Percentiles rank a stretch among this genome's conserved stretches.
Evolutionary conservation across 306 rosid genomes (phyloP).

Genomic region (Argentina anserina): DNA sequence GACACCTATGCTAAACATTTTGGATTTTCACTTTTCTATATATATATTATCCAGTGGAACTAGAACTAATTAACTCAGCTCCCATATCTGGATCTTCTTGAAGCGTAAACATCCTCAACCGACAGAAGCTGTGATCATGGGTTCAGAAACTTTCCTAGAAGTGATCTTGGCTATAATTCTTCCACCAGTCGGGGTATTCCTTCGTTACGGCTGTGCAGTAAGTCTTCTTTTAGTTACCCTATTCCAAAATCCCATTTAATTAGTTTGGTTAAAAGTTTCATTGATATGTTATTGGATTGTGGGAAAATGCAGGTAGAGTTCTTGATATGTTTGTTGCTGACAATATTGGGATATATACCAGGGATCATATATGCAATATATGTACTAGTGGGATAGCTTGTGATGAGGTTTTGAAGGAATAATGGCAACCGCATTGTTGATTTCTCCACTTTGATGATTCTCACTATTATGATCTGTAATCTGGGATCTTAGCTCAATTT

Average conservation of each 20-base stretch:
- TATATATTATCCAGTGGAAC: background rate
- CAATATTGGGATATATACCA: constrained; percentile 59
- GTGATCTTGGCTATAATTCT: constrained; percentile 51
- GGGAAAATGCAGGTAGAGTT: constrained; percentile 56
- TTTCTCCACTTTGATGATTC: background rate
- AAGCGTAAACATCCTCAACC: background rate
- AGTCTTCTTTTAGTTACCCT: background rate
- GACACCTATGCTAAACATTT: background rate
- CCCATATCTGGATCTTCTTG: background rate
- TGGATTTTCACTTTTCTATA: background rate
- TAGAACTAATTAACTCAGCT: background rate
- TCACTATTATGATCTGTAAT: background rate
- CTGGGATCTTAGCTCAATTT: background rate
- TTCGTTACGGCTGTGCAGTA: constrained; percentile 66
- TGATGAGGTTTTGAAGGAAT: background rate
- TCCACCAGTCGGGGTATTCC: constrained; percentile 76
- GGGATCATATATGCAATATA: constrained; percentile 69
- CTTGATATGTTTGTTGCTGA: constrained; percentile 58
- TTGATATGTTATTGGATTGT: background rate
- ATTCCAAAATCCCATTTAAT: background rate
- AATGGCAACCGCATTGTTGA: background rate
- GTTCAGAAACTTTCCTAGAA: constrained; percentile 60
- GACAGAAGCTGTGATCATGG: constrained; percentile 30
- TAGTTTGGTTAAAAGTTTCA: background rate
- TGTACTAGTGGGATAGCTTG: constrained; percentile 47